A percentile compares a stretch with the other conserved stretches of the same genome.
Evolutionary conservation across 2,329 filamentous ascomycete genomes (phyloP).

Genomic region (Triangularia setosa): DNA sequence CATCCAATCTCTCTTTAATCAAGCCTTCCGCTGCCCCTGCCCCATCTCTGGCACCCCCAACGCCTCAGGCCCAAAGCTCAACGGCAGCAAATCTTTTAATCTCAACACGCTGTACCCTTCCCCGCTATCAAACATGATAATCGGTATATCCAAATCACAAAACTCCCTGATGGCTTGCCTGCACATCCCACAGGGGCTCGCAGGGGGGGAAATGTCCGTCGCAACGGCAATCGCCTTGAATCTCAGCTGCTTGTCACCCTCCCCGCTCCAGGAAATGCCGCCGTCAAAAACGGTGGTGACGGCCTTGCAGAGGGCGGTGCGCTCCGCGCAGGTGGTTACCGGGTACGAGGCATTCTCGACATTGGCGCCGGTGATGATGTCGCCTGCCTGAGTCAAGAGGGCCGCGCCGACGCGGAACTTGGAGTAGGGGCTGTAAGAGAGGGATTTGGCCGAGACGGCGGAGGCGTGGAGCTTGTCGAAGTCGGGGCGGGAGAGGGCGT

Average conservation of each 20-base stretch:
- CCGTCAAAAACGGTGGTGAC: constrained; percentile 53
- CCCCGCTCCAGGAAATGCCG: too few species aligned
- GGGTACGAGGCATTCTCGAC: constrained; percentile 93
- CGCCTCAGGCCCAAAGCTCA: constrained; percentile 11
- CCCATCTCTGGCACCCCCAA: constrained; percentile 1
- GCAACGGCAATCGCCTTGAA: constrained; percentile 82
- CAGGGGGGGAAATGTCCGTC: constrained; percentile 68
- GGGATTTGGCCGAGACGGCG: constrained; percentile 67
- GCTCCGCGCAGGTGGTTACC: constrained; percentile 92
- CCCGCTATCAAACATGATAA: constrained; percentile 90
- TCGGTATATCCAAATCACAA: constrained; percentile 61
- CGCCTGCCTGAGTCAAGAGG: constrained; percentile 58
- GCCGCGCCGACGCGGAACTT: constrained; percentile 86
- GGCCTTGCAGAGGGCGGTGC: constrained; percentile 80
- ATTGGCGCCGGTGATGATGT: constrained; percentile 71
- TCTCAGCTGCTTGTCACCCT: constrained; percentile 18
- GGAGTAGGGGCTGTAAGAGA: constrained; percentile 90
- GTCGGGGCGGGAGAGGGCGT: constrained; percentile 57
- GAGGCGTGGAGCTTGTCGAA: constrained; percentile 59
- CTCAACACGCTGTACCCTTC: constrained; percentile 67
- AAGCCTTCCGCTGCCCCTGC: not conserved
- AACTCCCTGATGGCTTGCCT: constrained; percentile 85
- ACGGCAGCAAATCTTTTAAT: constrained; percentile 43
- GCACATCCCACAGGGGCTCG: constrained; percentile 91
- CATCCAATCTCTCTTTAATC: not conserved